phyloP scores from a whole-genome alignment of 1,284 basidiomycete genomes.

The Boletus mariae region DNA sequence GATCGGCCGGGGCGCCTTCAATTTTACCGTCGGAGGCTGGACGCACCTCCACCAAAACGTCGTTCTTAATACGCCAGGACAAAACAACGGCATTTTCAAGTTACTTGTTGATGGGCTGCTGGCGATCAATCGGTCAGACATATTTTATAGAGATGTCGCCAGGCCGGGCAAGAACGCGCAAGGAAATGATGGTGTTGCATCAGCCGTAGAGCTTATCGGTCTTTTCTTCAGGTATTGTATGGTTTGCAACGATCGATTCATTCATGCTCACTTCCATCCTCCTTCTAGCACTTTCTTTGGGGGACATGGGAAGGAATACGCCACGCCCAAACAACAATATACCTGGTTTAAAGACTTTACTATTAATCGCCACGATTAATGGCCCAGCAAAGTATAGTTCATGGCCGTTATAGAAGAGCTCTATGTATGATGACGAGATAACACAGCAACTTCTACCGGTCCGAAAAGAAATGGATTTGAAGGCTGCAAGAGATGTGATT shows the following conservation, averaged over 20 bases:
- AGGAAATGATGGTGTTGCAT: background rate
- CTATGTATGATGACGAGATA: too few relatives aligned
- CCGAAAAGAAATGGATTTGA: too few relatives aligned
- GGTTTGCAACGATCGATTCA: background rate
- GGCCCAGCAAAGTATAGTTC: background rate
- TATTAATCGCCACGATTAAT: slow-evolving; percentile 29
- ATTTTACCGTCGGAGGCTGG: slow-evolving; percentile 62
- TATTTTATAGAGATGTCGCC: slow-evolving; percentile 54
- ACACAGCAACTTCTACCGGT: too few relatives aligned
- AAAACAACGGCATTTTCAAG: slow-evolving; percentile 48
- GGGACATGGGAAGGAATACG: slow-evolving; percentile 61
- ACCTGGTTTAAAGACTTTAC: slow-evolving; percentile 72
- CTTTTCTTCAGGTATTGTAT: slow-evolving; percentile 68
- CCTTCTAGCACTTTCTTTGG: slow-evolving; percentile 71
- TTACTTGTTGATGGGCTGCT: slow-evolving; percentile 52
- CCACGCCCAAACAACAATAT: slow-evolving; percentile 68
- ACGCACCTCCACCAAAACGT: slow-evolving; percentile 63
- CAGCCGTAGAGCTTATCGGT: slow-evolving; percentile 52
- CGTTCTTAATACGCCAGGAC: slow-evolving; percentile 65
- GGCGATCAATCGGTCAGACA: slow-evolving; percentile 51
- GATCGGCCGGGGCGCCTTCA: slow-evolving; percentile 72
- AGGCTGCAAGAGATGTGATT: too few relatives aligned
- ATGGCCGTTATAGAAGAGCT: too few relatives aligned
- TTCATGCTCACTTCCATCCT: background rate
- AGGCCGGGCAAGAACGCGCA: slow-evolving; percentile 3